A percentile compares a stretch with the other conserved stretches of the same genome.
Evolutionary conservation across 306 rosid species (phyloP).

Genomic region (Trifolium dubium): DNA sequence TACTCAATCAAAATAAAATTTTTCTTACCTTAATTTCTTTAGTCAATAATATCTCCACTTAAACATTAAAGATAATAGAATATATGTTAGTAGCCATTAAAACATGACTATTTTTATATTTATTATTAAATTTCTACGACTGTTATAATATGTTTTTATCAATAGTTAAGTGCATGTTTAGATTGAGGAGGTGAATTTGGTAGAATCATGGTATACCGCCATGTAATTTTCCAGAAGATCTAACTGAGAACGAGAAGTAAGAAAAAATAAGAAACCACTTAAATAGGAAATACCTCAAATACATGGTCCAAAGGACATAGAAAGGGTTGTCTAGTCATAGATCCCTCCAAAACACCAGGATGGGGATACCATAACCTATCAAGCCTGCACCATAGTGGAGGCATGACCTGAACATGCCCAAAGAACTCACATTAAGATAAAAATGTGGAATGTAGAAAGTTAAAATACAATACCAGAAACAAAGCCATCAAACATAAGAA

Average conservation of each 20-base stretch:
- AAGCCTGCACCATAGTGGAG: constrained; percentile 97
- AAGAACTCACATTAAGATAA: constrained; percentile 38
- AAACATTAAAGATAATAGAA: neutral
- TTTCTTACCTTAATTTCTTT: neutral
- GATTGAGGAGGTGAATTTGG: too few species aligned
- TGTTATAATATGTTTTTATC: neutral
- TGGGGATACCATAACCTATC: constrained; percentile 95
- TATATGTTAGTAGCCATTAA: neutral
- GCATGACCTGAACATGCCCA: constrained; percentile 76
- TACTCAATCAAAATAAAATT: constrained; percentile 6
- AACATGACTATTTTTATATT: neutral
- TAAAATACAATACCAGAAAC: constrained; percentile 29
- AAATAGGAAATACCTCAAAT: constrained; percentile 75
- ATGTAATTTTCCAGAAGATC: neutral
- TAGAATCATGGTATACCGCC: too few species aligned
- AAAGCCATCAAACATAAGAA: constrained; percentile 22
- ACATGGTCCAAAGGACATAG: constrained; percentile 94
- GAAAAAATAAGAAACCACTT: constrained; percentile 23
- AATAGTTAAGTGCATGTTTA: neutral
- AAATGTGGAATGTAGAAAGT: constrained; percentile 29
- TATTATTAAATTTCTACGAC: neutral
- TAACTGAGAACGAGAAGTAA: constrained; percentile 19
- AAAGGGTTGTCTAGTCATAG: constrained; percentile 93
- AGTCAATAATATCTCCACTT: neutral
- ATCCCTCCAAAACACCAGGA: constrained; percentile 86